Evolutionary conservation across 768 basidiomycete genomes (phyloP).

Genomic region (Bullera alba): DNA sequence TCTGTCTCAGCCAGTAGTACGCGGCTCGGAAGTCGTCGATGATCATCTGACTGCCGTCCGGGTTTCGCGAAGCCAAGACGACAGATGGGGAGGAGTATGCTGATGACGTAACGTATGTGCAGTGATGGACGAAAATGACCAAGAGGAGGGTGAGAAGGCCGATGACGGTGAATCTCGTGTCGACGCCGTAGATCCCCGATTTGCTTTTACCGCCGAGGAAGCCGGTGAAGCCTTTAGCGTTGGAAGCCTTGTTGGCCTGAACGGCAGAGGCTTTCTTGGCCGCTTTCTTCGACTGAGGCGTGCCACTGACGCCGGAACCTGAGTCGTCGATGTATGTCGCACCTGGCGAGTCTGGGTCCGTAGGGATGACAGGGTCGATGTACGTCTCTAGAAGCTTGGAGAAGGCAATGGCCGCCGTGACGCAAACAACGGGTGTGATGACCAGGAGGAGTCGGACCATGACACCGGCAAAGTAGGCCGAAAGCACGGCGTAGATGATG

Average conservation of each 20-base stretch:
- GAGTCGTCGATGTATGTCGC: constrained; percentile 35
- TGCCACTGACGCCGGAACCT: no score
- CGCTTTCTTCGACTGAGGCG: not conserved
- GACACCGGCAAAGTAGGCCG: constrained; percentile 97
- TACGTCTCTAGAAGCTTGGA: constrained; percentile 83
- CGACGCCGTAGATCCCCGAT: constrained; percentile 72
- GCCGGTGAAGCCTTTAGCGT: constrained; percentile 52
- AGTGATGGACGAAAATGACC: constrained; percentile 86
- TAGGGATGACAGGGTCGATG: constrained; percentile 72
- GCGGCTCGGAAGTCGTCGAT: constrained; percentile 99
- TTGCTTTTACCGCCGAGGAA: constrained; percentile 12
- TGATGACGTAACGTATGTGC: constrained; percentile 88
- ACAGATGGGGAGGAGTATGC: constrained; percentile 98
- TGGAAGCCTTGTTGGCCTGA: constrained; percentile 56
- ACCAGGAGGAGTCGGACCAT: constrained; percentile 99
- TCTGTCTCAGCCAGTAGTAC: constrained; percentile 96
- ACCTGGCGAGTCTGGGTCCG: not conserved
- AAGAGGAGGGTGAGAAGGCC: constrained; percentile 70
- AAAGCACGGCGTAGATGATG: constrained; percentile 92
- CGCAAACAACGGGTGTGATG: constrained; percentile 93
- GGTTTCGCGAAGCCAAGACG: constrained; percentile 69
- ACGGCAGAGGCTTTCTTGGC: constrained; percentile 28
- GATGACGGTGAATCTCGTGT: constrained; percentile 70
- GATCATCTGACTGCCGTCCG: constrained; percentile 83
- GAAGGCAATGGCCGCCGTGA: constrained; percentile 81